Base-by-base conservation (phyloP, 1,284 basidiomycete species). In the Mycosarcoma maydis region DNA sequence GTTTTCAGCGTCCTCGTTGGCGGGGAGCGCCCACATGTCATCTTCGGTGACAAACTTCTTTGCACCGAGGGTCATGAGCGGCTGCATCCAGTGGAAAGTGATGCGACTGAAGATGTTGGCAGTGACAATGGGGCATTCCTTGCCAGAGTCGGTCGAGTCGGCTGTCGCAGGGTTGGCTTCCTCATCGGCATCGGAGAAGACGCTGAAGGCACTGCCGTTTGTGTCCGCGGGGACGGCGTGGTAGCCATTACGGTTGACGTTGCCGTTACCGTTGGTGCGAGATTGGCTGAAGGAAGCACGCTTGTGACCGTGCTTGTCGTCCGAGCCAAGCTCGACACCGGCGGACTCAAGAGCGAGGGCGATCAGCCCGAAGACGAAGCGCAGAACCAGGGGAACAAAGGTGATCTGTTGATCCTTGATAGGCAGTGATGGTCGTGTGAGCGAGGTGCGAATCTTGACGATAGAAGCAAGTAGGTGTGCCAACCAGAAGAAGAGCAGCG, bases 401-500 rank as follows among this genome's bases (percentile, higher is more conserved):
- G 59, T 55, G 34, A 60, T 39, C 23, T 75, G 42, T 49, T 73
- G 69, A 3, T 64, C 45, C 26, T 53, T 36, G 45, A 77, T 22
- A 2, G 69, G 58, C 29, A 54, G 53, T 23, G 68, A 73, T 10
- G 76, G 64, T 32, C 41, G 45, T 13, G 61, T 72, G 36, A 73
- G 43, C 33, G 38, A 59, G 19, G 74, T 80, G 30, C 77, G 66
- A 0, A 88, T 83, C 86, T 89, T 88, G 22, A 92, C 80, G 4
- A 84, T 76, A 1, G 87, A 77, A 0, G 84, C 83, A 19, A 86
- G 26, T 10, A 87, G 53, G 73, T 93, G 92, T 4, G 86, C 47
- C 0, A 93, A 90, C 90, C 91, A 95, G 83, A 92, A 94, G 46
- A 95, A 83, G 20, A 97, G 86, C 24, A 94, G 83, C 20, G 88